Evolutionary conservation across 2,329 filamentous ascomycete genomes (phyloP).

Genomic region (Monosporascus sp.): DNA sequence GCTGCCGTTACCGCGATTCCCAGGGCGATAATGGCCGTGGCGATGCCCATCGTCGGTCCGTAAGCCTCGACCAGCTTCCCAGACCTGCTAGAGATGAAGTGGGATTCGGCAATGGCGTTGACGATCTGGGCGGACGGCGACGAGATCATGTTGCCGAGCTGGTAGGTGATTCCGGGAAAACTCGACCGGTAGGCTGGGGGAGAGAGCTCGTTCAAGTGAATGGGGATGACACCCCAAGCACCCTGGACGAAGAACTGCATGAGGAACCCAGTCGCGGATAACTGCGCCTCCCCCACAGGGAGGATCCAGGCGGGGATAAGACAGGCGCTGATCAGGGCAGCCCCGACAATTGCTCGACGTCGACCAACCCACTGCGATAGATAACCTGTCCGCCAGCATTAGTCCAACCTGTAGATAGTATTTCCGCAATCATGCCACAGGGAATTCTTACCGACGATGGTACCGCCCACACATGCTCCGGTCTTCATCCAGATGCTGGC

Average conservation of each 20-base stretch:
- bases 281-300: conserved; percentile 50
- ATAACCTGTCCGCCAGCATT: conserved; percentile 43
- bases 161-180: conserved; percentile 67
- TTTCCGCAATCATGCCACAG: neutral
- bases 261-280: conserved; percentile 62
- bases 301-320: conserved; percentile 69
- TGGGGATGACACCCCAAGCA: conserved; percentile 63
- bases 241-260: conserved; percentile 65
- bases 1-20: conserved; percentile 65
- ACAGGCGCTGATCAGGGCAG: conserved; percentile 52
- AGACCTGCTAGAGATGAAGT: conserved; percentile 45
- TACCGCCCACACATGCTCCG: conserved; percentile 69
- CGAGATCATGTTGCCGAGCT: conserved; percentile 70
- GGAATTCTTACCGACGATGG: conserved; percentile 46
- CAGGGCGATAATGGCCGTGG: conserved; percentile 68
- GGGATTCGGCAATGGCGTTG: conserved; percentile 64
- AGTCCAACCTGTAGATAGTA: neutral
- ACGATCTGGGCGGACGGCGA: conserved; percentile 71
- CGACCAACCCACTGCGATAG: conserved; percentile 70
- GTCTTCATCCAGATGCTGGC: conserved; percentile 78
- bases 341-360: conserved; percentile 58
- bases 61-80: conserved; percentile 63
- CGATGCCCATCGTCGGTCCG: conserved; percentile 69
- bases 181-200: conserved; percentile 65
- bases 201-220: conserved; percentile 69